phyloP scores from a whole-genome alignment of 164 flowering plant genomes.

The Sextonia rubra region DNA sequence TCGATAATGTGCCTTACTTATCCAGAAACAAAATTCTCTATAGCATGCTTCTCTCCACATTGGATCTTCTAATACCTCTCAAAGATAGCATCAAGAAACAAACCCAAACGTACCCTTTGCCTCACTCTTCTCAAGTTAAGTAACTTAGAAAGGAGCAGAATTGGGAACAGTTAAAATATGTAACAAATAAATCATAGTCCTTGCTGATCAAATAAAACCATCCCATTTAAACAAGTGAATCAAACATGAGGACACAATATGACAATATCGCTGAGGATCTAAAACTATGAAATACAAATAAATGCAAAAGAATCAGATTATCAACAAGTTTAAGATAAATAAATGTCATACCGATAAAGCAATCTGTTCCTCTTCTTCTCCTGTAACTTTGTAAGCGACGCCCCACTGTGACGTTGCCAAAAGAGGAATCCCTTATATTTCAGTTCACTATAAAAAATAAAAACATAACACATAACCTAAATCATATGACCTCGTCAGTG shows the following conservation, averaged over 20 bases:
- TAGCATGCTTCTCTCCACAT: too few species aligned
- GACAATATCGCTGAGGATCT: neutral
- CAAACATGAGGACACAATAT: neutral
- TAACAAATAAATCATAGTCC: neutral
- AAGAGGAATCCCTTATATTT: neutral
- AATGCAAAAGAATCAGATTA: neutral
- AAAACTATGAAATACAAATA: neutral
- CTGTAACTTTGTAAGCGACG: slow-evolving; percentile 65
- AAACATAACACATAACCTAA: slow-evolving; percentile 1
- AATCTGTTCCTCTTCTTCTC: slow-evolving; percentile 52
- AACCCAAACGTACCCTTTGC: too few species aligned
- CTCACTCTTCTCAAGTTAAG: too few species aligned
- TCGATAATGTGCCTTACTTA: too few species aligned
- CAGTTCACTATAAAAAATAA: neutral
- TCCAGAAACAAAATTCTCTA: too few species aligned
- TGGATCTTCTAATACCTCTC: too few species aligned
- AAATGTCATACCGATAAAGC: slow-evolving; percentile 41
- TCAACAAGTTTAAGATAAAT: neutral
- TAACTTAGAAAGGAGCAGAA: too few species aligned
- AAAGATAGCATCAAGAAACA: too few species aligned
- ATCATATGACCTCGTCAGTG: neutral
- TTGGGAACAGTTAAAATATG: too few species aligned
- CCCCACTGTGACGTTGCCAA: slow-evolving; percentile 53
- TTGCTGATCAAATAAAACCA: neutral
- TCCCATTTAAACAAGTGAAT: neutral